Percentiles rank a stretch among this genome's conserved stretches.
These are phyloP conservation scores for Sporisorium iseilematis-ciliati DNA, from an alignment of 1,284 basidiomycete genomes.

Conservation along the genomic window DNA sequence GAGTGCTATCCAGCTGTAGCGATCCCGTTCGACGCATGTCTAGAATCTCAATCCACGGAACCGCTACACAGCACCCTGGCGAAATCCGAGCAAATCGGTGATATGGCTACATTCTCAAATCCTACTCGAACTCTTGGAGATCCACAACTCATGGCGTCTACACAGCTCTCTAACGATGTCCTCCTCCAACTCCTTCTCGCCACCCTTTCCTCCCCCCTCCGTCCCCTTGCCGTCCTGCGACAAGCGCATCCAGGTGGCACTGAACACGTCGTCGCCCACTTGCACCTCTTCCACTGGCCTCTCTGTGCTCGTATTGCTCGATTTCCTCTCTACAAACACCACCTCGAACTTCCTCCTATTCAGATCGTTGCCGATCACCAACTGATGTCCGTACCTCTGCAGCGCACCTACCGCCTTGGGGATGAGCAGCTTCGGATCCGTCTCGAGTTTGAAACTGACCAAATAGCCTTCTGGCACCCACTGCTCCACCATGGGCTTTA, in stretches of 20 bases:
- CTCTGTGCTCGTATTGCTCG: not conserved
- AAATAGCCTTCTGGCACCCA: constrained; percentile 93
- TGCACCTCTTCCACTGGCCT: constrained; percentile 5
- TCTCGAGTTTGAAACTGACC: constrained; percentile 99
- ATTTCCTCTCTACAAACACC: constrained; percentile 78
- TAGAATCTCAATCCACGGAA: no score
- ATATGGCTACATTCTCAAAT: not conserved
- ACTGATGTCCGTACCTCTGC: constrained; percentile 93
- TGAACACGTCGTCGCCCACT: constrained; percentile 70
- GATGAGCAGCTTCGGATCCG: constrained; percentile 83
- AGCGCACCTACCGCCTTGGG: constrained; percentile 91
- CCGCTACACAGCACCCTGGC: no score
- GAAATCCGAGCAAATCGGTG: no score
- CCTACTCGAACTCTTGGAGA: constrained; percentile 52
- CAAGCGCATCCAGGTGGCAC: constrained; percentile 82
- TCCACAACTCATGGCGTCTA: constrained; percentile 80
- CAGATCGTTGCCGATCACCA: constrained; percentile 95
- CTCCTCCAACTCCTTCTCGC: constrained; percentile 82
- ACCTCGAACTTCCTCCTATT: constrained; percentile 90
- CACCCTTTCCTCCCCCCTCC: constrained; percentile 60
- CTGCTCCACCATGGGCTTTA: constrained; percentile 90
- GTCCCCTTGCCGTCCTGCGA: not conserved
- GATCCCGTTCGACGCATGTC: no score
- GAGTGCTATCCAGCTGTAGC: no score
- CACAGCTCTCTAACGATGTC: constrained; percentile 85